Base-by-base conservation (phyloP, 1,284 basidiomycete species). In the Naganishia sp. region DNA sequence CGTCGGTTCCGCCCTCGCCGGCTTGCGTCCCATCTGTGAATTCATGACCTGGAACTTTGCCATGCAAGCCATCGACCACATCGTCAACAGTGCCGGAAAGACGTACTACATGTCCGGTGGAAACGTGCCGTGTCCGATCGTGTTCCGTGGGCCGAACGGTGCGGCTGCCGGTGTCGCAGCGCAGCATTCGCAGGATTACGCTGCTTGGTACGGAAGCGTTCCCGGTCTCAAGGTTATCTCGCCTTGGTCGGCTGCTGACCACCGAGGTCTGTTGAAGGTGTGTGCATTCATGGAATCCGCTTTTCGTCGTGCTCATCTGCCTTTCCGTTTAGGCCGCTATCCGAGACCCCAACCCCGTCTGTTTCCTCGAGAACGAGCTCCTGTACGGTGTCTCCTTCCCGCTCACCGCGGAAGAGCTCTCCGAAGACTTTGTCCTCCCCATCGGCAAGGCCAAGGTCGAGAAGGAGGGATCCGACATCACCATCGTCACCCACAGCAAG, bases 41-140 rank as follows among this genome's bases (percentile, higher is more conserved):
- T 99, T 99, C 85, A 99, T 79, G 77, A 79, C 78, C 54, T 79
- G 77, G 76, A 78, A 78, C 75, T 77, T 78, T 63, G 75, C 73
- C 72, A 79, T 79, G 63, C 82, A 86, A 82, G 94, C 95, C 70
- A 99, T 99, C 78, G 96, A 99, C 82, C 96, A 99, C 80, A 98
- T 99, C 72, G 91, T 99, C 81, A 99, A 99, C 87, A 98, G 94
- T n/a, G 96, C 90, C 68, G 96, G 92, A 73, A 99, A 99, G 86
- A 99, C 96, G 13, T 94, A 97, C 83, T 99, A 99, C 87, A 99
- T 99, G 96, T 98, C 94, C 53, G 96, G 94, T 70, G 96, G 96
- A 72, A 96, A 94, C 77, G 92, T 96, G 25, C 90, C 92, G 15
- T 98, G 95, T 84, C 94, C 96, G 36, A 90, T 99, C 72, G 94